Percentiles rank a stretch among this genome's conserved stretches.
phyloP scores from a whole-genome alignment of 805 yeast genomes.

The Candida chilensis region DNA sequence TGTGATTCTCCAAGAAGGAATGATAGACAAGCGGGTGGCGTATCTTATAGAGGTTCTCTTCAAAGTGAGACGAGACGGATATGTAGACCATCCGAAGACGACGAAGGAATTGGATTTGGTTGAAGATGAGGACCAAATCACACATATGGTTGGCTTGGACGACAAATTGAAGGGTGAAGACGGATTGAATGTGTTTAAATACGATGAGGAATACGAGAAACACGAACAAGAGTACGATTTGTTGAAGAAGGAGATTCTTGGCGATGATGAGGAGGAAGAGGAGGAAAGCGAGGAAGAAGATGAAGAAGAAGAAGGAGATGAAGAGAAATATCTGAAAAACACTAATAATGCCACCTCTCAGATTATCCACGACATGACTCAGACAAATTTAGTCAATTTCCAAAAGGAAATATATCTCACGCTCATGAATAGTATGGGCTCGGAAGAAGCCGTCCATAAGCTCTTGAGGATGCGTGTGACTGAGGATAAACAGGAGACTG shows the following conservation, averaged over 20 bases:
- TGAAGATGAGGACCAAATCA: slow-evolving; percentile 50
- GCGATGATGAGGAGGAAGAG: slow-evolving; percentile 15
- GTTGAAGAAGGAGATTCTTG: slow-evolving; percentile 35
- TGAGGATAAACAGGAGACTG: slow-evolving; percentile 33
- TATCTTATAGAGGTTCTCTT: slow-evolving; percentile 42
- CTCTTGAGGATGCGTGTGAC: slow-evolving; percentile 42
- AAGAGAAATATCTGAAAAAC: slow-evolving; percentile 5
- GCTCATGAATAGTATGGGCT: slow-evolving; percentile 81
- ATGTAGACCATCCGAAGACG: slow-evolving; percentile 25
- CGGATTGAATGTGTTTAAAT: slow-evolving; percentile 38
- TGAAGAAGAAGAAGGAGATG: slow-evolving; percentile 7
- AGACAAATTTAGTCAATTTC: slow-evolving; percentile 48
- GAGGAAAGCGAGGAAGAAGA: slow-evolving; percentile 9
- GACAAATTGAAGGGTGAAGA: slow-evolving; percentile 38
- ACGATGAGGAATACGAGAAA: slow-evolving; percentile 39
- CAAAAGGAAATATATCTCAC: slow-evolving; percentile 76
- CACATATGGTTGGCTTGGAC: slow-evolving; percentile 48
- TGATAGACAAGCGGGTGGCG: slow-evolving; percentile 27
- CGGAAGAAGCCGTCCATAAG: slow-evolving; percentile 91
- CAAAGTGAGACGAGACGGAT: slow-evolving; percentile 35
- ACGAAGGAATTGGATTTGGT: slow-evolving; percentile 47
- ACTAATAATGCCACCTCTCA: no score
- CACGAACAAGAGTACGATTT: slow-evolving; percentile 39
- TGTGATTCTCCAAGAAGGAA: slow-evolving; percentile 46
- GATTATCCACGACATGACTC: slow-evolving; percentile 68